Conservation (phyloP, 352 stramenopile genomes). For the Phytophthora chlamydospora region DNA sequence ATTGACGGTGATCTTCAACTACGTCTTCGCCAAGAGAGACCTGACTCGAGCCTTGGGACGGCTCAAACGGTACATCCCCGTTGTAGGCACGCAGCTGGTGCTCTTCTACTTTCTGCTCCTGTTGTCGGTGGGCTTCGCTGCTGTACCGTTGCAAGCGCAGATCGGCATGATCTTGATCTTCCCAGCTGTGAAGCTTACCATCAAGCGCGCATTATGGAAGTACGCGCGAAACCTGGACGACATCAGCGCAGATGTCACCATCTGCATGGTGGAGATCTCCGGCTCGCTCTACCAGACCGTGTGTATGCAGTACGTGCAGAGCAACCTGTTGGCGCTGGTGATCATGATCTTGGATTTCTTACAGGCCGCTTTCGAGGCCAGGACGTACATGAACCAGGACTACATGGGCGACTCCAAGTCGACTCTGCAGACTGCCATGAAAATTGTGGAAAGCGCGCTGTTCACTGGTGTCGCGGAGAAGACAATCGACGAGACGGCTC, state of each 20-base stretch:
- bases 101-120: constrained; percentile 28
- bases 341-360: constrained; percentile 21
- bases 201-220: constrained; percentile 31
- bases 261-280: constrained; percentile 37
- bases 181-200: constrained; percentile 17
- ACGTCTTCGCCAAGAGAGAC: constrained; percentile 14
- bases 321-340: constrained; percentile 3
- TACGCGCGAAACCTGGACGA: constrained; percentile 28
- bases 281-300: constrained; percentile 36
- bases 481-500: not conserved
- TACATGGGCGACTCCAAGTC: constrained; percentile 10
- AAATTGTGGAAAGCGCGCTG: constrained; percentile 9
- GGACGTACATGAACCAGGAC: constrained; percentile 12
- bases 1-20: constrained; percentile 13
- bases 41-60: not conserved
- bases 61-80: constrained; percentile 15
- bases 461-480: not conserved
- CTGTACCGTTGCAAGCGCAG: constrained; percentile 7
- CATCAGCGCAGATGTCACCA: constrained; percentile 30
- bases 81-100: constrained; percentile 17
- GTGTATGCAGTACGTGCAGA: constrained; percentile 31
- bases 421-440: constrained; percentile 12
- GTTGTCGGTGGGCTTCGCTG: constrained; percentile 18
- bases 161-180: constrained; percentile 20
- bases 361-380: constrained; percentile 10